Evolutionary conservation across 2,329 filamentous ascomycete species (phyloP).

Genomic region (Biscogniauxia marginata): DNA sequence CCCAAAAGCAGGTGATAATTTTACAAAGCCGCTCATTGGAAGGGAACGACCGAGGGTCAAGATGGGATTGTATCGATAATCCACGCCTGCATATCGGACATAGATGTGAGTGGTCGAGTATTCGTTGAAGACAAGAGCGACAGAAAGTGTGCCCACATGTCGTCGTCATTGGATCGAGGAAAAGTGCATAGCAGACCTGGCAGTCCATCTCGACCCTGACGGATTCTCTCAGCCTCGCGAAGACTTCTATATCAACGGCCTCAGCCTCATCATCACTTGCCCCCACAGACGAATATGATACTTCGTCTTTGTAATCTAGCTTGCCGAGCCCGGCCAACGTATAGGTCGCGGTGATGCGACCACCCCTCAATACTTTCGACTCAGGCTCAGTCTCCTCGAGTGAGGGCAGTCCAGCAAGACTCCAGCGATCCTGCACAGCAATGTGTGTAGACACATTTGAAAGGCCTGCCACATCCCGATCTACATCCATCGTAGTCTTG

Average conservation of each 20-base stretch:
- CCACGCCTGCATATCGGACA: slow-evolving; percentile 78
- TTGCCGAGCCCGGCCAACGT: slow-evolving; percentile 49
- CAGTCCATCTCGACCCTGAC: slow-evolving; percentile 76
- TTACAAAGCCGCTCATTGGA: slow-evolving; percentile 62
- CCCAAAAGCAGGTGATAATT: slow-evolving; percentile 68
- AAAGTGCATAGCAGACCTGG: slow-evolving; percentile 80
- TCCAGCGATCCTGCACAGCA: slow-evolving; percentile 38
- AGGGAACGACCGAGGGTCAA: slow-evolving; percentile 41
- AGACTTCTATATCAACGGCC: slow-evolving; percentile 45
- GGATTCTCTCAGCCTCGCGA: slow-evolving; percentile 59
- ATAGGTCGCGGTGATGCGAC: slow-evolving; percentile 66
- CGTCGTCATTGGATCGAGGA: slow-evolving; percentile 80
- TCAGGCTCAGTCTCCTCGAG: slow-evolving; percentile 35
- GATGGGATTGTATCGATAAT: slow-evolving; percentile 50
- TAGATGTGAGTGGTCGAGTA: slow-evolving; percentile 72
- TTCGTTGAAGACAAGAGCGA: slow-evolving; percentile 71
- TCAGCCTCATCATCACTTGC: slow-evolving; percentile 27
- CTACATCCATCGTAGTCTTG: slow-evolving; percentile 49
- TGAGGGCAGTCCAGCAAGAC: slow-evolving; percentile 41
- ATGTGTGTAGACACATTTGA: slow-evolving; percentile 41
- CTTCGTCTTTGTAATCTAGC: slow-evolving; percentile 33
- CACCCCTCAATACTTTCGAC: slow-evolving; percentile 47
- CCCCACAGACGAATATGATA: slow-evolving; percentile 30
- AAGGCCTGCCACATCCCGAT: slow-evolving; percentile 34
- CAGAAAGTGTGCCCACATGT: slow-evolving; percentile 90